These are phyloP conservation scores for Yamadazyma takamatsuzukensis DNA, from an alignment of 805 yeast genomes.

Conservation along the genomic window DNA sequence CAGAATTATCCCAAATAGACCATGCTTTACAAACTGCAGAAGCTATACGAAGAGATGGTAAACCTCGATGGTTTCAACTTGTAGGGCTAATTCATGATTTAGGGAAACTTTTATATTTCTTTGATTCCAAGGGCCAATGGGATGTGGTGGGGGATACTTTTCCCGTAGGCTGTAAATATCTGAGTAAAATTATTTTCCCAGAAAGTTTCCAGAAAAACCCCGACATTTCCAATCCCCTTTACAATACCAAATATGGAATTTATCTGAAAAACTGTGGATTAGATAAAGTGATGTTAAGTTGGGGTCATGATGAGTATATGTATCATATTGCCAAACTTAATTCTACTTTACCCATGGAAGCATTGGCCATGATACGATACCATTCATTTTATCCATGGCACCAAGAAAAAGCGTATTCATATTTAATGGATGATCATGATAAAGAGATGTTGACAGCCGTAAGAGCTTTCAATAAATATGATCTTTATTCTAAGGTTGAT, in stretches of 20 bases:
- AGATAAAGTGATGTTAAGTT: conserved; percentile 66
- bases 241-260: conserved; percentile 63
- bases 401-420: conserved; percentile 61
- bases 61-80: conserved; percentile 74
- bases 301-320: conserved; percentile 83
- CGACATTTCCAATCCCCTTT: conserved; percentile 59
- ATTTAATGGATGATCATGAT: conserved; percentile 64
- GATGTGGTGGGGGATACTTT: conserved; percentile 79
- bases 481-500: conserved; percentile 62
- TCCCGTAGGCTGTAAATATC: conserved; percentile 69
- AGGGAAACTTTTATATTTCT: conserved; percentile 66
- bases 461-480: conserved; percentile 64
- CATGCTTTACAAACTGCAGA: conserved; percentile 77
- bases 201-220: conserved; percentile 60
- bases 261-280: conserved; percentile 63
- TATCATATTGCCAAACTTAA: conserved; percentile 65
- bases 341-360: conserved; percentile 62
- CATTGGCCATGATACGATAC: conserved; percentile 68
- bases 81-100: conserved; percentile 71
- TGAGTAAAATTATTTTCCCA: conserved; percentile 55
- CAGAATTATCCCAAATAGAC: conserved; percentile 69
- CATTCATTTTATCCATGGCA: conserved; percentile 80
- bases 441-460: conserved; percentile 59
- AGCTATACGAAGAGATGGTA: conserved; percentile 62
- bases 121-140: conserved; percentile 74